Evolutionary conservation across 2,329 filamentous ascomycete species (phyloP).

Genomic region (Samsoniella hepiali): DNA sequence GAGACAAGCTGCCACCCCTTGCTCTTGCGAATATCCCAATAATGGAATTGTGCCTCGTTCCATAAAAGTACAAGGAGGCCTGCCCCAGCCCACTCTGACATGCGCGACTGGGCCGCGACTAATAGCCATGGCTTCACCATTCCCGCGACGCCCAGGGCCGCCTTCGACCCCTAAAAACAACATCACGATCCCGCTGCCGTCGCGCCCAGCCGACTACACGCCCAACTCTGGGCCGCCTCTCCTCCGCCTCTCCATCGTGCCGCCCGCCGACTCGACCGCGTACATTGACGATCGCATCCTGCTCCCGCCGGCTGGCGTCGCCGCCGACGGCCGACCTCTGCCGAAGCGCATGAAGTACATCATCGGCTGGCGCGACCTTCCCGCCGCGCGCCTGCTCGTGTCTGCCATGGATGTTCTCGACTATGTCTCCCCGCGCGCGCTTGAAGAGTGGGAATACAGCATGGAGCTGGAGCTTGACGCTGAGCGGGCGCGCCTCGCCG

Average conservation of each 20-base stretch:
- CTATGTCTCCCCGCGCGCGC: constrained; percentile 54
- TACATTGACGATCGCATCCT: constrained; percentile 55
- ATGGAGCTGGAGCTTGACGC: constrained; percentile 43
- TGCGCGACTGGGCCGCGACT: background rate
- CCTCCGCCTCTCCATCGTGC: constrained; percentile 46
- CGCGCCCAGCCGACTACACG: constrained; percentile 34
- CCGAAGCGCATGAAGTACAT: constrained; percentile 51
- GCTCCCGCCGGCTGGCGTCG: constrained; percentile 36
- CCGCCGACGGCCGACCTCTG: constrained; percentile 34
- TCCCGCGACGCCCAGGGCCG: background rate
- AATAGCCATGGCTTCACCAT: background rate
- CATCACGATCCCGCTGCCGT: constrained; percentile 2
- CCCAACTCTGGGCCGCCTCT: constrained; percentile 48
- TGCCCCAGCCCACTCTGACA: background rate
- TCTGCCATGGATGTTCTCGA: constrained; percentile 49
- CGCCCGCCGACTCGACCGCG: constrained; percentile 49
- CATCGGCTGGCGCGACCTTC: constrained; percentile 53
- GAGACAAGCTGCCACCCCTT: background rate
- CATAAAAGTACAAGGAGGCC: background rate
- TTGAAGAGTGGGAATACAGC: constrained; percentile 56
- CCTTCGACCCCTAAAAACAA: background rate
- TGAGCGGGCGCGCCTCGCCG: constrained; percentile 30
- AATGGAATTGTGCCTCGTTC: background rate
- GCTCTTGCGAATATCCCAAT: background rate
- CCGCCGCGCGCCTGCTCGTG: constrained; percentile 46